These are phyloP conservation scores for Falciphora oryzae DNA, from an alignment of 2,329 filamentous ascomycete species.

Conservation along the genomic window DNA sequence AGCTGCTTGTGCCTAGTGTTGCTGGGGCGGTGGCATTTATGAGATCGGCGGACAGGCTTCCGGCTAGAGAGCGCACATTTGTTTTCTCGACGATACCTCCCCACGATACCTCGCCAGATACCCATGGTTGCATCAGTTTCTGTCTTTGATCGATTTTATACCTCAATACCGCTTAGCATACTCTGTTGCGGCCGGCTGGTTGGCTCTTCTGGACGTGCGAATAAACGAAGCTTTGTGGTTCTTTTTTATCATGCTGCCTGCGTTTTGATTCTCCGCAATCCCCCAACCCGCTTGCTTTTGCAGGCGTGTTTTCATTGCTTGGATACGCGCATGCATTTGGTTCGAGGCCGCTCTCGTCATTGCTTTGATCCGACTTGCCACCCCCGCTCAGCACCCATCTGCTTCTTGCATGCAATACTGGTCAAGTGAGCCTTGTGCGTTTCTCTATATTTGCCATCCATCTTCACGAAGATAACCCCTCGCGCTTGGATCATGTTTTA, in stretches of 20 bases:
- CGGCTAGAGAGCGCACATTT: constrained; percentile 4
- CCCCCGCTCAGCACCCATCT: background rate
- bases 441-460: background rate
- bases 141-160: background rate
- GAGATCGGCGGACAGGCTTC: constrained; percentile 6
- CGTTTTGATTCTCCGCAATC: background rate
- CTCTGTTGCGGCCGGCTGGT: background rate
- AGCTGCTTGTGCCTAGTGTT: constrained; percentile 12
- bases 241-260: background rate
- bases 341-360: background rate
- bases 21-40: constrained; percentile 2
- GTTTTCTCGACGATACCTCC: constrained; percentile 5
- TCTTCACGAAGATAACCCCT: no score
- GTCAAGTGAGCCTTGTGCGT: background rate
- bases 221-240: background rate
- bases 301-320: background rate
- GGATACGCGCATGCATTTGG: background rate
- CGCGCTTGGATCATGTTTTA: no score
- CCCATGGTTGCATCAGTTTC: background rate
- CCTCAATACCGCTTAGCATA: background rate
- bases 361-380: no score
- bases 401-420: background rate
- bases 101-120: constrained; percentile 1
- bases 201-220: background rate
- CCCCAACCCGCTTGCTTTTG: background rate